Conservation (phyloP, 2,329 filamentous ascomycete species). For the Nectriaceae sp. region DNA sequence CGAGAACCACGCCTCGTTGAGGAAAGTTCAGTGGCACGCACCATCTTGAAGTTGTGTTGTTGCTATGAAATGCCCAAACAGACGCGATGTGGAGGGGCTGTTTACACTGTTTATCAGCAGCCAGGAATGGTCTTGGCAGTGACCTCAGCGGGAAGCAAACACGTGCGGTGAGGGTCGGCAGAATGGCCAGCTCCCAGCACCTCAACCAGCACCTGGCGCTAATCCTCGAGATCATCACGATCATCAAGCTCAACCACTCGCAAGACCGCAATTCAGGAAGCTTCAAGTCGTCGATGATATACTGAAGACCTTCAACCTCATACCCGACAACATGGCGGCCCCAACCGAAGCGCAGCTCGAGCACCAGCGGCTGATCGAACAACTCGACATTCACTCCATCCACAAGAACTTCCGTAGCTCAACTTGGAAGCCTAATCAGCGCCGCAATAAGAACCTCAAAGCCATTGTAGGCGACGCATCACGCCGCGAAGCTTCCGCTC, state of each 20-base stretch:
- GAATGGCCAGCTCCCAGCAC: slow-evolving; percentile 21
- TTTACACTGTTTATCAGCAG: slow-evolving; percentile 21
- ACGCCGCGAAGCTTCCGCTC: slow-evolving; percentile 84
- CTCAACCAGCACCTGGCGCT: background rate
- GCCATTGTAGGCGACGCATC: slow-evolving; percentile 89
- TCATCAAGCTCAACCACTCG: background rate
- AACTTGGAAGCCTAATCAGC: slow-evolving; percentile 87
- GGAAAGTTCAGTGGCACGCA: no score
- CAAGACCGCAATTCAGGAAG: no score
- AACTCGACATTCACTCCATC: slow-evolving; percentile 86
- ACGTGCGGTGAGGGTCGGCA: slow-evolving; percentile 37
- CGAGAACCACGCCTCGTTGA: no score
- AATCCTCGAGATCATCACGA: background rate
- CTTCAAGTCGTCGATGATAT: background rate
- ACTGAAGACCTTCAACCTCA: background rate
- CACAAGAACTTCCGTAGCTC: slow-evolving; percentile 89
- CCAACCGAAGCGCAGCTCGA: slow-evolving; percentile 74
- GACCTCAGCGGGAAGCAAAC: slow-evolving; percentile 6
- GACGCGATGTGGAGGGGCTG: slow-evolving; percentile 11
- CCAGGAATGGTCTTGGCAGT: slow-evolving; percentile 1
- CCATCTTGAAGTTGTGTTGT: slow-evolving; percentile 11
- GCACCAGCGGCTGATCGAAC: slow-evolving; percentile 83
- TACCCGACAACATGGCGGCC: slow-evolving; percentile 55
- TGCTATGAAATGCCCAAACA: background rate
- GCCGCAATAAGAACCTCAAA: slow-evolving; percentile 98